Base-by-base conservation (phyloP, 805 yeast genomes). In the Pichia pseudocactophila region DNA sequence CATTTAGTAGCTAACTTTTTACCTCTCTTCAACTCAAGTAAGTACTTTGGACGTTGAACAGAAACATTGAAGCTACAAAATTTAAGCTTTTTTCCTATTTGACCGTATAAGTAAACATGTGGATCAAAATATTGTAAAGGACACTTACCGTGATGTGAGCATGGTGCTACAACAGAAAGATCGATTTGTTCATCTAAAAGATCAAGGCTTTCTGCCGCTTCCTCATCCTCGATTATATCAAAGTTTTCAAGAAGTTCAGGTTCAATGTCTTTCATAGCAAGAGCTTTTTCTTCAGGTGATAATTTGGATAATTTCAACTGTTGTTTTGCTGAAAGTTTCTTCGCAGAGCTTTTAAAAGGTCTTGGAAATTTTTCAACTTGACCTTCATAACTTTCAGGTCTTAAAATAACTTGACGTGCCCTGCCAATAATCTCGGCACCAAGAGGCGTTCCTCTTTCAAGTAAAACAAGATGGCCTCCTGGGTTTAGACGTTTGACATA, bases 341-440 rank as follows among this genome's bases (percentile, higher is more conserved):
- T 47, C 11, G 34, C 42, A 2, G 56, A 52, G 22, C 72, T 68
- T 32, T 71, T 66, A 61, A 79, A 83, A 1, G 85, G 82, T 51
- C 88, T 67, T 27, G 92, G 88, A 27, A 78, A 70, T 53, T 80
- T 80, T 0, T 81, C 81, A 32, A 62, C 56, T 49, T 78, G 82
- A 11, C 62, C 61, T 7, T 62, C 68, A 50, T 68, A 69, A 6
- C 75, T 72, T 51, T 82, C 95, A 0, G 97, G 96, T 51, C 97
- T 76, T n/a, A 90, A 65, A 74, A 87, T 76, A 4, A 86, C 64
- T 58, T 90, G 96, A 54, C 98, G 71, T 4, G 97, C 96, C 41
- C 96, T 69, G 0, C 96, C 94, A 44, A 88, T 73, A 3, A 78
- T 70, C 61, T 92, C 98, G 56, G 86, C 86, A 0, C 97, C 97